Evolutionary conservation across 768 basidiomycete species (phyloP).

Genomic region (Scleroderma bovista): DNA sequence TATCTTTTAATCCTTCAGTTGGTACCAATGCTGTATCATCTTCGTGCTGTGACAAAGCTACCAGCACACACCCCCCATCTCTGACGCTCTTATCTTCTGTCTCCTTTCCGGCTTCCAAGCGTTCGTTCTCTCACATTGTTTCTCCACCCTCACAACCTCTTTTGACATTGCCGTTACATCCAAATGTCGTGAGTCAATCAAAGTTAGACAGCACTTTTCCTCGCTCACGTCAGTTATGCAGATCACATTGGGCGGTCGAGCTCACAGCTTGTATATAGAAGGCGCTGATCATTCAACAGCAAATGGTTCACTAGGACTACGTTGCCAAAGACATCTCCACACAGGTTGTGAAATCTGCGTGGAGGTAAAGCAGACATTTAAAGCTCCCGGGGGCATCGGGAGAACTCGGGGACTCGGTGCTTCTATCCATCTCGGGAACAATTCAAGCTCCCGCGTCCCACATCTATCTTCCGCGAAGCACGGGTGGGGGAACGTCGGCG

Average conservation of each 20-base stretch:
- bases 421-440: conserved; percentile 29
- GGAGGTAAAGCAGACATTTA: conserved; percentile 43
- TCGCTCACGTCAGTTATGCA: conserved; percentile 1
- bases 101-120: conserved; percentile 13
- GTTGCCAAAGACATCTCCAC: conserved; percentile 70
- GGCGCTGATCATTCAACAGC: conserved; percentile 59
- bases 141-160: not conserved
- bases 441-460: conserved; percentile 16
- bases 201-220: not conserved
- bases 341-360: conserved; percentile 74
- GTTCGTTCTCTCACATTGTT: conserved; percentile 4
- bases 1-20: conserved; percentile 21
- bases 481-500: conserved; percentile 30
- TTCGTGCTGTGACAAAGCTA: not conserved
- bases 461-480: conserved; percentile 15
- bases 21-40: conserved; percentile 15
- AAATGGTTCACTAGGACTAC: conserved; percentile 56
- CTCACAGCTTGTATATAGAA: conserved; percentile 47
- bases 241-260: conserved; percentile 34
- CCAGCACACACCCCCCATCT: conserved; percentile 25
- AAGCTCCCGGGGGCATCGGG: conserved; percentile 19
- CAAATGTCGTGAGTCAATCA: conserved; percentile 9
- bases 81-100: conserved; percentile 25
- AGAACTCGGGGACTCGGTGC: conserved; percentile 14
- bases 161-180: conserved; percentile 6